Base-by-base conservation (phyloP, 2,329 filamentous ascomycete genomes). In the Penicillium janthinellum region DNA sequence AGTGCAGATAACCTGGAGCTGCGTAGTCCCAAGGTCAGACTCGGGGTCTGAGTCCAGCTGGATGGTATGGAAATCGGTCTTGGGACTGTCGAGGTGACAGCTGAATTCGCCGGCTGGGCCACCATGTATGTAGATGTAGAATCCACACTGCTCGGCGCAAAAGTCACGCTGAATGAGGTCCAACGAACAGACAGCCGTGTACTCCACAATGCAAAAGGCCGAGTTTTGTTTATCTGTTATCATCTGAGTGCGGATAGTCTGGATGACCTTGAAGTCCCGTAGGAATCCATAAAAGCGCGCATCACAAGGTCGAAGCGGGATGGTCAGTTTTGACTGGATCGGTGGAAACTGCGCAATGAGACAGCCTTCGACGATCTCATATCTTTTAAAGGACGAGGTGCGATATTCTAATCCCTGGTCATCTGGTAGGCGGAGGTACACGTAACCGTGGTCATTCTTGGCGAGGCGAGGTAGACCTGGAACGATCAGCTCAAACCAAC, bases 141-240 rank as follows among this genome's bases (percentile, higher is more conserved):
- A 64, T n/a, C 65, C 67, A 48, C 73, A 75, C 51, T 63, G 67
- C 38, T 75, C 66, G 6, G 71, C 61, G 65, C 68, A 74, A 41
- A 75, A 70, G 37, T 61, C 64, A 38, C 67, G 68, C 28, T 73
- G 67, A 38, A 70, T 60, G 17, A 72, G 61, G 17, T 61, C 64
- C 31, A 75, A 42, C 0, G 67, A 71, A 55, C 72, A 75, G 10
- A 71, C 51, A 3, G 71, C 71, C 47, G 68, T 60, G 42, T 71
- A 74, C n/a, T 54, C 64, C 20, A 71, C 42, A 0, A 55, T 3
- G 15, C 38, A 4, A 11, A 41, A n/a, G 39, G 10, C 7, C 41
- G 49, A 3, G 45, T 31, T 12, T 5, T 54, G 42, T 12, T 50
- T 6, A 1, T 49, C 25, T 1, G 25, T 34, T 10, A 44, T 42